These are phyloP conservation scores for Suillus sp. DNA, from an alignment of 768 basidiomycete species.

Conservation along the genomic window DNA sequence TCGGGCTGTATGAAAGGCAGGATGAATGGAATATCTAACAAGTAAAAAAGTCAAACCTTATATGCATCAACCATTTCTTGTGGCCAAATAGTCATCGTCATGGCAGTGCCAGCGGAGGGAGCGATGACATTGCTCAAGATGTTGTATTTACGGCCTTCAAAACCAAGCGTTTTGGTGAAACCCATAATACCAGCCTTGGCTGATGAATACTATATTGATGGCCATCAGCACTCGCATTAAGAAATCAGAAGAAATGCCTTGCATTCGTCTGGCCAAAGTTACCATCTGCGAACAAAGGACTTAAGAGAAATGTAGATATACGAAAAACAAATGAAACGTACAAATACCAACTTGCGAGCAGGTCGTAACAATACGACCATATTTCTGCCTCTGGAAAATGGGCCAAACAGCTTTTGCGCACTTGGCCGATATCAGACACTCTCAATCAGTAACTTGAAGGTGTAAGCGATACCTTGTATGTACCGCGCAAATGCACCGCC, in stretches of 20 bases:
- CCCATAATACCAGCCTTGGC: slow-evolving; percentile 93
- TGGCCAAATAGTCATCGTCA: slow-evolving; percentile 86
- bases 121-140: slow-evolving; percentile 89
- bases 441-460: neutral
- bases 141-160: slow-evolving; percentile 90
- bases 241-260: slow-evolving; percentile 19
- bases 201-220: slow-evolving; percentile 67
- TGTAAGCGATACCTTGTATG: slow-evolving; percentile 67
- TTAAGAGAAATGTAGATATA: slow-evolving; percentile 7
- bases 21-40: neutral
- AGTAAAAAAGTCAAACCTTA: slow-evolving; percentile 53
- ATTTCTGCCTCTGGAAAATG: slow-evolving; percentile 94
- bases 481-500: slow-evolving; percentile 86
- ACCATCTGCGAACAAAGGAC: slow-evolving; percentile 58
- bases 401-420: slow-evolving; percentile 97
- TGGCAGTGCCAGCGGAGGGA: slow-evolving; percentile 87
- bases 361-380: slow-evolving; percentile 94
- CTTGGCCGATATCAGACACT: slow-evolving; percentile 37
- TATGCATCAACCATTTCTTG: slow-evolving; percentile 88
- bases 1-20: slow-evolving; percentile 60
- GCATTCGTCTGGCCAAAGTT: slow-evolving; percentile 96
- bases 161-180: slow-evolving; percentile 84
- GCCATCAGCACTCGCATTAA: slow-evolving; percentile 4
- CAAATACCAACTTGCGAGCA: slow-evolving; percentile 91
- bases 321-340: slow-evolving; percentile 42